These are phyloP conservation scores for Paramecium sexaurelia DNA, from an alignment of 73 alveolate species.

Conservation along the genomic window DNA sequence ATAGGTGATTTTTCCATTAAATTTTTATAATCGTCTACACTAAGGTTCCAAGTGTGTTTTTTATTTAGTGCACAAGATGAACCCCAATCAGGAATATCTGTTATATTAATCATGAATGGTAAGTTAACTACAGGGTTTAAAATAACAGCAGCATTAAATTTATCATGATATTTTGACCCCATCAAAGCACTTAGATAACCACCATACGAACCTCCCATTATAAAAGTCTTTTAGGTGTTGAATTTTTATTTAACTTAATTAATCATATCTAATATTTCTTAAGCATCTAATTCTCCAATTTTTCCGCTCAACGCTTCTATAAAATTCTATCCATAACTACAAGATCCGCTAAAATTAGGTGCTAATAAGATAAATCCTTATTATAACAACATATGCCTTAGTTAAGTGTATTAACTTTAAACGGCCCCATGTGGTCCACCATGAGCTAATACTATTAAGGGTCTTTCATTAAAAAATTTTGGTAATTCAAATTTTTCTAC, in stretches of 20 bases:
- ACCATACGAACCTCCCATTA: conserved; percentile 68
- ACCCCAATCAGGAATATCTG: conserved; percentile 71
- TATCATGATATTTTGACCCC: conserved; percentile 47
- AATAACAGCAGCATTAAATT: conserved; percentile 51
- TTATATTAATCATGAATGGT: conserved; percentile 62
- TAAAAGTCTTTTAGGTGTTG: not conserved
- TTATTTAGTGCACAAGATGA: conserved; percentile 32
- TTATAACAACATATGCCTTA: conserved; percentile 43
- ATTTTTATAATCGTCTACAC: conserved; percentile 53
- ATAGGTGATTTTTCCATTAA: conserved; percentile 57
- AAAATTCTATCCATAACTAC: conserved; percentile 58
- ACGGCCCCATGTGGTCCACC: conserved; percentile 67
- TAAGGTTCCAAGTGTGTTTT: conserved; percentile 59
- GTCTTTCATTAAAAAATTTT: conserved; percentile 43
- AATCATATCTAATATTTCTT: conserved; percentile 64
- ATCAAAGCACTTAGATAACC: conserved; percentile 61
- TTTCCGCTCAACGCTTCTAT: conserved; percentile 48
- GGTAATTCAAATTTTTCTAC: conserved; percentile 27
- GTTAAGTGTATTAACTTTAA: conserved; percentile 25
- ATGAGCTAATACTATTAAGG: conserved; percentile 55
- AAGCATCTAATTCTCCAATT: conserved; percentile 47
- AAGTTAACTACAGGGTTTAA: conserved; percentile 56
- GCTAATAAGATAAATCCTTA: conserved; percentile 58
- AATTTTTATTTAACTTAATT: not conserved
- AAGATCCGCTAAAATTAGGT: conserved; percentile 63